Conservation (phyloP, 331 rosid species). For the Dryas integrifolia region DNA sequence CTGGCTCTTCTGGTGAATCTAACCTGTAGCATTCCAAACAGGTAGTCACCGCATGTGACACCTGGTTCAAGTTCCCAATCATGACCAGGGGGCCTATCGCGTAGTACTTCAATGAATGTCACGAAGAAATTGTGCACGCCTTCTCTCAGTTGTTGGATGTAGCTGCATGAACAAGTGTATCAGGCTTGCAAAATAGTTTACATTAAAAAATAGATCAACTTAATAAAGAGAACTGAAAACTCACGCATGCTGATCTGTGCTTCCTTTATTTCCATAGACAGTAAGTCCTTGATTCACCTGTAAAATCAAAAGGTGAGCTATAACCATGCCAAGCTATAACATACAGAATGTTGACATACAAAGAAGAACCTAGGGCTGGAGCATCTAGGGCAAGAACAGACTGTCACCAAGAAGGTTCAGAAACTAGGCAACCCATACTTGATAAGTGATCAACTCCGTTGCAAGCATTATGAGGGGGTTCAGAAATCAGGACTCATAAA, state of each 20-base stretch:
- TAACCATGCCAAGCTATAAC: neutral
- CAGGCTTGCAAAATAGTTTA: slow-evolving; percentile 6
- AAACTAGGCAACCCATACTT: neutral
- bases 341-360: neutral
- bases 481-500: neutral
- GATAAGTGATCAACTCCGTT: neutral
- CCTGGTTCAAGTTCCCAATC: slow-evolving; percentile 99
- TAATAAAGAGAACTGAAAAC: slow-evolving; percentile 32
- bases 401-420: neutral
- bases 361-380: neutral
- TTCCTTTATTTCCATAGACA: slow-evolving; percentile 91
- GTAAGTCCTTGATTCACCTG: slow-evolving; percentile 91
- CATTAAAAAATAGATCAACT: slow-evolving; percentile 11
- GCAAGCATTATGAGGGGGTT: neutral
- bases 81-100: slow-evolving; percentile 98
- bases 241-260: slow-evolving; percentile 97
- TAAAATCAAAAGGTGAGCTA: slow-evolving; percentile 24
- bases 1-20: slow-evolving; percentile 16
- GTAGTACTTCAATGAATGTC: slow-evolving; percentile 93
- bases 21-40: slow-evolving; percentile 99
- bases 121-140: slow-evolving; percentile 94
- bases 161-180: slow-evolving; percentile 45
- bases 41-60: slow-evolving; percentile 96
- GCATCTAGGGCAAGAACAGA: neutral
- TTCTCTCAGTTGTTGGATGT: slow-evolving; percentile 95